phyloP scores from a whole-genome alignment of 768 basidiomycete species.

The Pleurotus tuber-regium region DNA sequence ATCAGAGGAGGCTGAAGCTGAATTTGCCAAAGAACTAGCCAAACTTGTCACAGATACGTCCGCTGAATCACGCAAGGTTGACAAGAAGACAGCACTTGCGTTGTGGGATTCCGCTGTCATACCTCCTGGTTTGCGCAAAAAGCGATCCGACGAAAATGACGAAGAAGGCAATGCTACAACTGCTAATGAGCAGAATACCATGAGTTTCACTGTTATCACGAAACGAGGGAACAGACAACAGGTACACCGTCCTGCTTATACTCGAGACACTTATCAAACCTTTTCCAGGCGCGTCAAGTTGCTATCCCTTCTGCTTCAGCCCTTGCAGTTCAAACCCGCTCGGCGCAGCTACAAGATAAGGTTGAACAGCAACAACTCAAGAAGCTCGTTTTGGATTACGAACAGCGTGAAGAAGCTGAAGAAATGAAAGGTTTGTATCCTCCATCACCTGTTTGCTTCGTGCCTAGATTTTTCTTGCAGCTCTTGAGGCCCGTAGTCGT shows the following conservation, averaged over 20 bases:
- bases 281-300: slow-evolving; percentile 74
- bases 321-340: slow-evolving; percentile 86
- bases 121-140: slow-evolving; percentile 63
- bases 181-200: slow-evolving; percentile 41
- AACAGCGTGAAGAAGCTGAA: slow-evolving; percentile 85
- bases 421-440: slow-evolving; percentile 63
- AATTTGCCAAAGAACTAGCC: slow-evolving; percentile 93
- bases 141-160: slow-evolving; percentile 57
- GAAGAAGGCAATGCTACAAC: slow-evolving; percentile 35
- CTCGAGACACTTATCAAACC: too few relatives aligned
- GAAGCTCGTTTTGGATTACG: slow-evolving; percentile 88
- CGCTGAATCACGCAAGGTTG: slow-evolving; percentile 78
- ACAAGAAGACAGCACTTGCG: slow-evolving; percentile 82
- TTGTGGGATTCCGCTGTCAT: slow-evolving; percentile 89
- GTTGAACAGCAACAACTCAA: slow-evolving; percentile 98
- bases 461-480: slow-evolving; percentile 28
- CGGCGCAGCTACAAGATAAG: slow-evolving; percentile 90
- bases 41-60: slow-evolving; percentile 92
- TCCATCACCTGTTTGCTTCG: not conserved
- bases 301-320: slow-evolving; percentile 86
- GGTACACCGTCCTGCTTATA: slow-evolving; percentile 46
- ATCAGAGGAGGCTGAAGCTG: slow-evolving; percentile 86
- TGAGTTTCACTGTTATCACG: slow-evolving; percentile 92
- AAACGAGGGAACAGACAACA: slow-evolving; percentile 94
- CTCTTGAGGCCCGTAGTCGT: slow-evolving; percentile 68